Evolutionary conservation across 2,329 filamentous ascomycete genomes (phyloP).

Genomic region (Sporothrix humicola): DNA sequence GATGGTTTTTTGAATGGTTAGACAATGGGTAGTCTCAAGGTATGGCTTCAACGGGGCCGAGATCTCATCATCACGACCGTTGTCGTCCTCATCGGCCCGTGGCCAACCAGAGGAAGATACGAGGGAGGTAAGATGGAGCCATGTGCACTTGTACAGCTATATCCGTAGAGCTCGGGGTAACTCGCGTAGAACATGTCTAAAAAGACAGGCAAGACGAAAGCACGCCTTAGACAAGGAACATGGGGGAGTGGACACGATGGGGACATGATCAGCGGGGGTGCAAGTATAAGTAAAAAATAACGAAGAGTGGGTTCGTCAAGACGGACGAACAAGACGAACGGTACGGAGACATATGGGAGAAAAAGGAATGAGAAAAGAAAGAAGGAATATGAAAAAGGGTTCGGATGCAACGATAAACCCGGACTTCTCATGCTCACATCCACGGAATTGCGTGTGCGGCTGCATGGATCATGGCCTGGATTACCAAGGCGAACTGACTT

Average conservation of each 20-base stretch:
- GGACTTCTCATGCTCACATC: not conserved
- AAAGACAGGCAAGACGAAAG: not conserved
- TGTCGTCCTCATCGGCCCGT: constrained; percentile 2
- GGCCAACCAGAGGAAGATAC: constrained; percentile 23
- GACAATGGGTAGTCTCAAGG: too few relatives aligned
- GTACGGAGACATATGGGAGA: not conserved
- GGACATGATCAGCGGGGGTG: constrained; percentile 7
- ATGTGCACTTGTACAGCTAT: not conserved
- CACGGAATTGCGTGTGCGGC: constrained; percentile 1
- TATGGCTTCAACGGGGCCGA: constrained; percentile 21
- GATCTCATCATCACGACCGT: constrained; percentile 26
- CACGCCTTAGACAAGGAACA: constrained; percentile 7
- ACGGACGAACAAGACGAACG: not conserved
- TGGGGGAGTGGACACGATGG: not conserved
- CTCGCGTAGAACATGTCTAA: constrained; percentile 10
- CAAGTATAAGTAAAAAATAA: not conserved
- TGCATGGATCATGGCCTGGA: constrained; percentile 1
- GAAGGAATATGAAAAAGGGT: not conserved
- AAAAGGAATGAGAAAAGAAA: not conserved
- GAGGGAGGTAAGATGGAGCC: constrained; percentile 1
- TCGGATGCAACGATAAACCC: too few relatives aligned
- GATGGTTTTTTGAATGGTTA: too few relatives aligned
- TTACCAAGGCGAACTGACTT: constrained; percentile 8
- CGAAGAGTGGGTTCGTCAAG: not conserved
- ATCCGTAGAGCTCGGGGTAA: not conserved